phyloP scores from a whole-genome alignment of 306 rosid genomes.

The Trichosanthes truncata region DNA sequence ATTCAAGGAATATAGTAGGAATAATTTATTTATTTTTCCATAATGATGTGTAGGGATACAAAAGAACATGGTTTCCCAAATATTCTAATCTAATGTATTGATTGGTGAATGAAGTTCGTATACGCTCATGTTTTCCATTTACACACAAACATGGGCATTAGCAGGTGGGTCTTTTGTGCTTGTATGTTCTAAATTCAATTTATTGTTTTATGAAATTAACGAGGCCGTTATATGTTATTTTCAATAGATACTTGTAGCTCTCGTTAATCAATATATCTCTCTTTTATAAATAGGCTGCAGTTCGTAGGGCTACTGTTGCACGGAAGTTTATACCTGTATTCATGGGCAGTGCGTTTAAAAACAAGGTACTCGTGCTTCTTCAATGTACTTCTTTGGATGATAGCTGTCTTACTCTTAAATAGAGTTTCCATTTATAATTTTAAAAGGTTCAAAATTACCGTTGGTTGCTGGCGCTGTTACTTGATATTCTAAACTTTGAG shows the following conservation, averaged over 20 bases:
- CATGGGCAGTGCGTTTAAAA: slow-evolving; percentile 98
- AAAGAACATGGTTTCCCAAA: not conserved
- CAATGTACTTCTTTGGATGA: not conserved
- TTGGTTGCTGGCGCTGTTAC: not conserved
- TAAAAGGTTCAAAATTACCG: not conserved
- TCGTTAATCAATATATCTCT: not conserved
- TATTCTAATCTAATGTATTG: not conserved
- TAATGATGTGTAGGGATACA: not conserved
- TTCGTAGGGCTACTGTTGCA: slow-evolving; percentile 84
- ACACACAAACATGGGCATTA: not conserved
- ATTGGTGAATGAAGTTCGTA: not conserved
- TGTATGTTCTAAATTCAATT: not conserved
- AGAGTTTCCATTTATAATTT: not conserved
- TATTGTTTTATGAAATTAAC: not conserved
- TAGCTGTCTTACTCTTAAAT: not conserved
- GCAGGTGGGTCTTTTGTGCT: not conserved
- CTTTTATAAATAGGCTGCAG: slow-evolving; percentile 51
- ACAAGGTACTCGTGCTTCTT: slow-evolving; percentile 49
- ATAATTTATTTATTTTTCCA: not conserved
- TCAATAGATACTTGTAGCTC: not conserved
- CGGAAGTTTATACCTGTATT: slow-evolving; percentile 83
- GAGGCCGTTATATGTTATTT: not conserved
- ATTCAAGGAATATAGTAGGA: not conserved
- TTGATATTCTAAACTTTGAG: not conserved
- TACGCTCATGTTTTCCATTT: not conserved